Evolutionary conservation across 2,329 filamentous ascomycete species (phyloP).

Genomic region (Apiospora marii): DNA sequence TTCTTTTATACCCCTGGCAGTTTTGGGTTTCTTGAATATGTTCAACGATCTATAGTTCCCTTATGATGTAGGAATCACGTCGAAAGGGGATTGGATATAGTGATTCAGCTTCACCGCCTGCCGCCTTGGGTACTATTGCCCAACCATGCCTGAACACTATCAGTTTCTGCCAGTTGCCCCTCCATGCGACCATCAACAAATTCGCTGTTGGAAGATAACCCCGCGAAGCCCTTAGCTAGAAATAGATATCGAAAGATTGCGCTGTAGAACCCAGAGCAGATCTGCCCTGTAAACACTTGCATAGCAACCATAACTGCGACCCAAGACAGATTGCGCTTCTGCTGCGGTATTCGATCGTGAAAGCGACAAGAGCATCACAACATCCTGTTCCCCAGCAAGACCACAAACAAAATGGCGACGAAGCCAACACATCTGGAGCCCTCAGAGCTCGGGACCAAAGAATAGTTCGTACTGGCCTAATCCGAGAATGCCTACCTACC

Average conservation of each 20-base stretch:
- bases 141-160: not conserved
- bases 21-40: slow-evolving; percentile 4
- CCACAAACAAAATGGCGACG: not conserved
- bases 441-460: slow-evolving; percentile 83
- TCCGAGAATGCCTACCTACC: not conserved
- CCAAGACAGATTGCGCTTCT: not conserved
- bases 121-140: not conserved
- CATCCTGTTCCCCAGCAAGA: not conserved
- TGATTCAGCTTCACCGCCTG: slow-evolving; percentile 5
- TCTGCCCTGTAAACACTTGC: not conserved
- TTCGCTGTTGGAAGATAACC: slow-evolving; percentile 3
- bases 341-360: not conserved
- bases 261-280: not conserved
- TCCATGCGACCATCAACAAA: slow-evolving; percentile 23
- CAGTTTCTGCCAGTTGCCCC: slow-evolving; percentile 28
- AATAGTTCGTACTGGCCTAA: slow-evolving; percentile 71
- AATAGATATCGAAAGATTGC: not conserved
- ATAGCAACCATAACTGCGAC: not conserved
- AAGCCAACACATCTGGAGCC: slow-evolving; percentile 76
- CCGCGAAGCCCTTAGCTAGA: not conserved
- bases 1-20: not conserved
- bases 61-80: not conserved
- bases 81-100: not conserved
- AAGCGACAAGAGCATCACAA: not conserved
- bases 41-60: not conserved